Base-by-base conservation (phyloP, 345 rosid genomes). In the Lagerstroemia speciosa region DNA sequence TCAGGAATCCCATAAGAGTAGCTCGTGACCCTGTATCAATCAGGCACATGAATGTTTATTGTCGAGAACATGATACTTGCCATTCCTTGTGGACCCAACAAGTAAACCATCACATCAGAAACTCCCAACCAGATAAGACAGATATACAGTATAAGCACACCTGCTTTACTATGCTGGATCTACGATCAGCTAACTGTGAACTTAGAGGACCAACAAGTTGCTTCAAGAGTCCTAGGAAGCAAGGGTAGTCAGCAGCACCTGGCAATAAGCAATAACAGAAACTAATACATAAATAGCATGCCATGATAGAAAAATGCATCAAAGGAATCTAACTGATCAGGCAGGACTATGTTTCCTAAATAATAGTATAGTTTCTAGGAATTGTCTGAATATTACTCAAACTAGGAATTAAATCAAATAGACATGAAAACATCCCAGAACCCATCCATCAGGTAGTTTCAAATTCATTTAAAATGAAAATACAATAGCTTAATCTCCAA, bases 151-250 rank as follows among this genome's bases (percentile, higher is more conserved):
- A 48, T 62, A 45, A 58, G 31, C 65, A 46, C 45, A 94, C 99
- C 97, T 94, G 99, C 83, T 94, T 94, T 62, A 94, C 99, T 66
- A 94, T 85, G 80, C 78, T 94, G 66, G 99, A 94, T 80, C 99
- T 94, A 63, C 99, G 84, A 76, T 94, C 99, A 45, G 96, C 81
- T 76, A 94, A 82, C 64, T 94, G 99, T 60, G 86, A 75, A 74
- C 87, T 89, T 72, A 94, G 75, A 72, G 97, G 98, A 40, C 89
- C 89, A 74, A 83, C 86, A 83, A 94, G 92, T 72, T 94, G 99
- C 81, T 92, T 94, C 84, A 94, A 63, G 67, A 92, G 89, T 75
- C 98, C 98, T 68, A 84, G 86, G 71, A 94, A 94, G 73, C 88
- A 86, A 48, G 93, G 84, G 73, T 86, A 88, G 65, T 88, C 92